Evolutionary conservation across 345 rosid species (phyloP).

Genomic region (Turnera subulata): DNA sequence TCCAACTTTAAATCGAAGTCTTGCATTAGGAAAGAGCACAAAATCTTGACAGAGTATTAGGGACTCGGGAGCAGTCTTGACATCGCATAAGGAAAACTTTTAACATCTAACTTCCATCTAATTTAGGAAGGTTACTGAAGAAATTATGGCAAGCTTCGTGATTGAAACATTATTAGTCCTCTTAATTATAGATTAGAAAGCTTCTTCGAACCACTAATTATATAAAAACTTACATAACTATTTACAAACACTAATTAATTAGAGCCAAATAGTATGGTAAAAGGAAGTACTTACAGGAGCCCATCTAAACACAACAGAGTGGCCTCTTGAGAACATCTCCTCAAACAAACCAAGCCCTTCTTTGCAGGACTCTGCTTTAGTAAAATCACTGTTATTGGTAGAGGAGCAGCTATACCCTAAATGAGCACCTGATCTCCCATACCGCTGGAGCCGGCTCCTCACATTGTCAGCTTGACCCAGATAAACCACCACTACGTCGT

Average conservation of each 20-base stretch:
- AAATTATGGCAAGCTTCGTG: no score
- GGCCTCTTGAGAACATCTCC: conserved; percentile 48
- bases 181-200: no score
- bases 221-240: not conserved
- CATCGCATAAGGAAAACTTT: no score
- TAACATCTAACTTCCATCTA: no score
- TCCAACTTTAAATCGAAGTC: no score
- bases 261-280: no score
- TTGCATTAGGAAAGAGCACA: no score
- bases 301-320: conserved; percentile 65
- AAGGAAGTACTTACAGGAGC: conserved; percentile 48
- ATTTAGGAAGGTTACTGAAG: no score
- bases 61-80: no score
- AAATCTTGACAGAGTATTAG: no score
- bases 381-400: conserved; percentile 8
- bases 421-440: conserved; percentile 86
- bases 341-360: conserved; percentile 41
- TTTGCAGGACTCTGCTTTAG: conserved; percentile 11
- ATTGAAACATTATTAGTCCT: no score
- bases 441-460: conserved; percentile 66
- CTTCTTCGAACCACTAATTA: not conserved
- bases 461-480: conserved; percentile 90
- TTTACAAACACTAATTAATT: not conserved
- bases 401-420: conserved; percentile 30
- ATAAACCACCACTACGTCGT: conserved; percentile 48